Percentiles rank a stretch among this genome's conserved stretches.
Evolutionary conservation across 441 rosid genomes (phyloP).

Genomic region (Lepidium campestre): DNA sequence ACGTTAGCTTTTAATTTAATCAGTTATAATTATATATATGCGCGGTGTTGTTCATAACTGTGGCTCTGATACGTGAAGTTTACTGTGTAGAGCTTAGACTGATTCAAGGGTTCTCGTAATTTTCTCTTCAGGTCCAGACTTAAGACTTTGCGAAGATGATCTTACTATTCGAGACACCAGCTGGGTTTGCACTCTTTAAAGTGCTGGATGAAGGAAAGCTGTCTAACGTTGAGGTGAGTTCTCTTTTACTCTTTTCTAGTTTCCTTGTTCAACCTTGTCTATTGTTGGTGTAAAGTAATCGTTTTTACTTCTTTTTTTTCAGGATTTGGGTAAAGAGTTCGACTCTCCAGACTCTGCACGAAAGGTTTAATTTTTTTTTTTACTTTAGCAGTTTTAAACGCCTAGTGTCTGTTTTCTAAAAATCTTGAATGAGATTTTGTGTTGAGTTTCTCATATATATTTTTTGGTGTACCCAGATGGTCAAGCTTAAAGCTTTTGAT

Average conservation of each 20-base stretch:
- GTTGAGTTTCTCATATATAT: background rate
- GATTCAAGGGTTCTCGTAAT: background rate
- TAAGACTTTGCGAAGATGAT: conserved; percentile 40
- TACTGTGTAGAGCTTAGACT: background rate
- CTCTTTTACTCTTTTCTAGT: background rate
- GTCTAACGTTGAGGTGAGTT: conserved; percentile 66
- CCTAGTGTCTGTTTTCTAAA: background rate
- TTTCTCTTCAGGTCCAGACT: background rate
- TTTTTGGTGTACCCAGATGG: conserved; percentile 39
- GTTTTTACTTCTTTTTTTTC: background rate
- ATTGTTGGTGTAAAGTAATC: background rate
- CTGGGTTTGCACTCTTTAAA: conserved; percentile 88
- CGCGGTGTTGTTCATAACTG: background rate
- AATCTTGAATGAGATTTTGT: background rate
- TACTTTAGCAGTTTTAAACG: background rate
- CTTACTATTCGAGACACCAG: conserved; percentile 76
- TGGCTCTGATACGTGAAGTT: background rate
- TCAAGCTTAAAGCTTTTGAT: conserved; percentile 69
- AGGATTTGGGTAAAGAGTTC: conserved; percentile 74
- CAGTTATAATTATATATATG: background rate
- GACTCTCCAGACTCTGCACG: conserved; percentile 51
- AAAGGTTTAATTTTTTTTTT: conserved; percentile 33
- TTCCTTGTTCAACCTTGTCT: background rate
- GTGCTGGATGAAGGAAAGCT: conserved; percentile 83
- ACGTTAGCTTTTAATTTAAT: background rate